Evolutionary conservation across 441 rosid species (phyloP).

Genomic region (Pelargonium exstipulatum): DNA sequence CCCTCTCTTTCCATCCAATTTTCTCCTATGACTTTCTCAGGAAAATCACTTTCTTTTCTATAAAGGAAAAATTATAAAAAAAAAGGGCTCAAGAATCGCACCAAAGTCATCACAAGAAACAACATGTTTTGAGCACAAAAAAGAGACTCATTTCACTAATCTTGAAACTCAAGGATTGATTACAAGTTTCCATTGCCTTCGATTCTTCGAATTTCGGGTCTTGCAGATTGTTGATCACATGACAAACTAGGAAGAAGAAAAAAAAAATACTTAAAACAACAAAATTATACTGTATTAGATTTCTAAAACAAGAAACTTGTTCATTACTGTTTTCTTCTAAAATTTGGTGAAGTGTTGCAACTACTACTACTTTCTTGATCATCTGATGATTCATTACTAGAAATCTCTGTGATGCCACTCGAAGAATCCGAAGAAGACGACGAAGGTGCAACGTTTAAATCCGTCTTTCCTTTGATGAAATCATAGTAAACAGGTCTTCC

Average conservation of each 20-base stretch:
- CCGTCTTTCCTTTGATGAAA: neutral
- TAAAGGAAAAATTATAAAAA: neutral
- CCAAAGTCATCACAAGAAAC: neutral
- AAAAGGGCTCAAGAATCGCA: neutral
- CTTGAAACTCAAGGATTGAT: neutral
- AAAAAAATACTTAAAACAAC: too few relatives aligned
- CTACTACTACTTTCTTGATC: neutral
- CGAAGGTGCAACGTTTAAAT: neutral
- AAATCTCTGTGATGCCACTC: slow-evolving; percentile 1
- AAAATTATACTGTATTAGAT: too few relatives aligned
- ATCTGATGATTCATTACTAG: neutral
- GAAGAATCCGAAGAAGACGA: neutral
- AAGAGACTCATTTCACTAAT: neutral
- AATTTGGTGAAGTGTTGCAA: neutral
- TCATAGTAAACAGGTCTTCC: neutral
- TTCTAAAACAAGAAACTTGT: too few relatives aligned
- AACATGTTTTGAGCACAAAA: neutral
- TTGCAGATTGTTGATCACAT: too few relatives aligned
- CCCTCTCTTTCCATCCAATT: neutral
- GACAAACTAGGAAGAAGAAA: too few relatives aligned
- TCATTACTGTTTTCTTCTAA: neutral
- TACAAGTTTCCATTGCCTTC: neutral
- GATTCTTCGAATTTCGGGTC: too few relatives aligned
- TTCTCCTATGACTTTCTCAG: neutral
- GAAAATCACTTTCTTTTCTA: slow-evolving; percentile 29